Conservation (phyloP, 2,329 filamentous ascomycete species). For the Fusarium agapanthi region DNA sequence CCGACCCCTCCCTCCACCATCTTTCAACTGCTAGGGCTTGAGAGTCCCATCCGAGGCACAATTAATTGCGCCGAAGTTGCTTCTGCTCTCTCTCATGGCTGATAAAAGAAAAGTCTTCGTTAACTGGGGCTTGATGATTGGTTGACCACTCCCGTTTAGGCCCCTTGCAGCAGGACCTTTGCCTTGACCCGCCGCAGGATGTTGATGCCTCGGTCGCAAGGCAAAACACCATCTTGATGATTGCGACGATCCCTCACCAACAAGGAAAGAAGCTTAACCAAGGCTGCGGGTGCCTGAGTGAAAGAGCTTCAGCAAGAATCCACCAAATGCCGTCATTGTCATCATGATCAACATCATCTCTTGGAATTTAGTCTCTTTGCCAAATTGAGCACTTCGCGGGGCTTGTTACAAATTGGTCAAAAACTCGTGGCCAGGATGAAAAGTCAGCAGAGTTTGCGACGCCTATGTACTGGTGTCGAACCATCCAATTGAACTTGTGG, state of each 20-base stretch:
- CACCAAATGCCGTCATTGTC: slow-evolving; percentile 30
- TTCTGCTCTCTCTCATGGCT: slow-evolving; percentile 15
- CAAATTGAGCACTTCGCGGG: neutral
- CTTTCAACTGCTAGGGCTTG: neutral
- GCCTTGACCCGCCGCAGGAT: slow-evolving; percentile 5
- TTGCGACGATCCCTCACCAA: slow-evolving; percentile 27
- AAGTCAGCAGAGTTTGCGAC: neutral
- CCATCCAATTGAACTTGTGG: neutral
- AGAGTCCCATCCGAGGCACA: slow-evolving; percentile 1
- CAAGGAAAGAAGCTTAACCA: slow-evolving; percentile 32
- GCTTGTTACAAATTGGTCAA: slow-evolving; percentile 1
- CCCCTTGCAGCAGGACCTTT: slow-evolving; percentile 22
- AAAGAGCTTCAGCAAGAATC: slow-evolving; percentile 1
- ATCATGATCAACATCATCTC: slow-evolving; percentile 20
- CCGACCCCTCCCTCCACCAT: slow-evolving; percentile 10
- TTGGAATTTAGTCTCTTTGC: slow-evolving; percentile 1
- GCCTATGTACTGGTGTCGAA: neutral
- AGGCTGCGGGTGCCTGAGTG: neutral
- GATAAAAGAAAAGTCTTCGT: slow-evolving; percentile 15
- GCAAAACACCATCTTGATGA: slow-evolving; percentile 22
- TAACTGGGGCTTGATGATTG: slow-evolving; percentile 19
- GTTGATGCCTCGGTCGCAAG: slow-evolving; percentile 35
- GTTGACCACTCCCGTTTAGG: slow-evolving; percentile 3
- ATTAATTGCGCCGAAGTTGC: slow-evolving; percentile 15
- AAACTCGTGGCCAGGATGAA: neutral